phyloP scores from a whole-genome alignment of 192 early-diverging fungal species.

The Coemansia sp. region DNA sequence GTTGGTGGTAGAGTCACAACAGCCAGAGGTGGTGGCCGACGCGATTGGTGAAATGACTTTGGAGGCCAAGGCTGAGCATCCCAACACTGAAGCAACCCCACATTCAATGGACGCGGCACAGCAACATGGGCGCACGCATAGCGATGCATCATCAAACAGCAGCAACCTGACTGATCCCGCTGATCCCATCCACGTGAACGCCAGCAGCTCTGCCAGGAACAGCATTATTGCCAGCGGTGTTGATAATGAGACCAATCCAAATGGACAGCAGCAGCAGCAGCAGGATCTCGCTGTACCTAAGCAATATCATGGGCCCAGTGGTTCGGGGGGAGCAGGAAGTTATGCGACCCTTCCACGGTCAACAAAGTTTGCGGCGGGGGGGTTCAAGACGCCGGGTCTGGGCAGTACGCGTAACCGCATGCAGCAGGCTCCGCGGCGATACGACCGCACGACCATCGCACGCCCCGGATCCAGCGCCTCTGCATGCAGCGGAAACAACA shows the following conservation, averaged over 20 bases:
- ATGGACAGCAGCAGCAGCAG: not conserved
- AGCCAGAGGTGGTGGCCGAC: too few species aligned
- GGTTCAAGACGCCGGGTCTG: conserved; percentile 1
- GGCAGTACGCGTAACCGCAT: conserved; percentile 35
- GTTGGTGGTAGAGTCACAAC: too few species aligned
- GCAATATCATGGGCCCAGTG: not conserved
- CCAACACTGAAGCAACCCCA: too few species aligned
- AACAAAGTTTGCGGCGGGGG: conserved; percentile 1
- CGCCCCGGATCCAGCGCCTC: conserved; percentile 1
- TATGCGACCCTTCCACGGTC: conserved; percentile 2
- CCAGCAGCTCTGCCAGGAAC: not conserved
- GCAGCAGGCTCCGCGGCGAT: conserved; percentile 19
- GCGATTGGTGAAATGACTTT: too few species aligned
- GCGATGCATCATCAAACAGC: not conserved
- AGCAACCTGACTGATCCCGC: conserved; percentile 5
- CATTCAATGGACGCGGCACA: too few species aligned
- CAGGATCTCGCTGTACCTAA: not conserved
- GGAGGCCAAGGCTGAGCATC: not conserved
- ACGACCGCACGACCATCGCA: conserved; percentile 5
- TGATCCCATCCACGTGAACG: conserved; percentile 27
- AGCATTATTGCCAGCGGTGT: too few species aligned
- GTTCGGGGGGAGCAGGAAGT: not conserved
- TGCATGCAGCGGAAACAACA: conserved; percentile 6
- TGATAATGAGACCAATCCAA: too few species aligned
- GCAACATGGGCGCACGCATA: not conserved